Percentiles rank a stretch among this genome's conserved stretches.
Evolutionary conservation across 2,329 filamentous ascomycete genomes (phyloP).

Genomic region (Aspergillus fischeri): DNA sequence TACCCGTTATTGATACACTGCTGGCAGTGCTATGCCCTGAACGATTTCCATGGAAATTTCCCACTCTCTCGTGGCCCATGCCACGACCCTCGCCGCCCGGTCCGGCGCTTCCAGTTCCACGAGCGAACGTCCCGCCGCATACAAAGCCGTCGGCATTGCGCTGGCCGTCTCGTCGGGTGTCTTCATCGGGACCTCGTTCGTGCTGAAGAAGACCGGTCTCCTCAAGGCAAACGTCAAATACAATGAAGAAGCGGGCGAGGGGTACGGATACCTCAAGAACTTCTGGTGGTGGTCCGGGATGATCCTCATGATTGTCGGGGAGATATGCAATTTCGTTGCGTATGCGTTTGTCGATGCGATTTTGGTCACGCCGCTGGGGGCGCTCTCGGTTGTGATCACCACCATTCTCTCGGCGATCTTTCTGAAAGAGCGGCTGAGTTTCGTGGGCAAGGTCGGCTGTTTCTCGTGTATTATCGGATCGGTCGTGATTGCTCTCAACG

Average conservation of each 20-base stretch:
- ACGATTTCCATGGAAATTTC: constrained; percentile 42
- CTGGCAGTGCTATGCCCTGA: constrained; percentile 16
- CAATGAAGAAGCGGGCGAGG: constrained; percentile 90
- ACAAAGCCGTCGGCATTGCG: constrained; percentile 81
- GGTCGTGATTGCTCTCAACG: constrained; percentile 91
- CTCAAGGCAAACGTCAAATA: constrained; percentile 94
- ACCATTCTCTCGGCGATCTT: constrained; percentile 91
- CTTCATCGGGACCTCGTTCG: constrained; percentile 93
- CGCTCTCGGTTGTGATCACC: constrained; percentile 86
- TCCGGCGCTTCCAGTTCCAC: constrained; percentile 14
- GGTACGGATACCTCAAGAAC: constrained; percentile 96
- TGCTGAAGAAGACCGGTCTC: constrained; percentile 89
- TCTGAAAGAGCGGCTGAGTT: constrained; percentile 88
- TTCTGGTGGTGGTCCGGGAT: constrained; percentile 93
- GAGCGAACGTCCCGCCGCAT: constrained; percentile 52
- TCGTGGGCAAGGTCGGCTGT: constrained; percentile 93
- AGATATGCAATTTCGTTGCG: constrained; percentile 95
- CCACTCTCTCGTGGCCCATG: constrained; percentile 26
- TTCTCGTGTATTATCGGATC: constrained; percentile 93
- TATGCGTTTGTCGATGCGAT: constrained; percentile 97
- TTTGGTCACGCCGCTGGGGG: constrained; percentile 85
- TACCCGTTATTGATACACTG: background rate
- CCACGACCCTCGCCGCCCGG: constrained; percentile 14
- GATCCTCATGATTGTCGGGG: constrained; percentile 93
- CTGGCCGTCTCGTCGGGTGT: constrained; percentile 81